phyloP scores from a whole-genome alignment of 306 rosid species.

The Glycine latifolia region DNA sequence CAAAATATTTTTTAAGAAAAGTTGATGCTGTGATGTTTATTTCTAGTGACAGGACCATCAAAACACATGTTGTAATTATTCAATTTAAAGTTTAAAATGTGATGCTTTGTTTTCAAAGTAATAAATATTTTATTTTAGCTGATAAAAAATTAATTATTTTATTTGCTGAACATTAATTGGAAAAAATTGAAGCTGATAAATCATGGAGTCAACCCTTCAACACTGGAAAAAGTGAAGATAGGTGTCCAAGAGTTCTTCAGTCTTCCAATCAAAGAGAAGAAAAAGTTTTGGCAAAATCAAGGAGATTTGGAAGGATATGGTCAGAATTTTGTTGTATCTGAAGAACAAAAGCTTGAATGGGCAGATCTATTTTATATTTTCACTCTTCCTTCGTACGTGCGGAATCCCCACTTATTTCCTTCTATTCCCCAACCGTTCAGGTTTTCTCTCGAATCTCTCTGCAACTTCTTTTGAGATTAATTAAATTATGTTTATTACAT shows the following conservation, averaged over 20 bases:
- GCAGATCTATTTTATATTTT: slow-evolving; percentile 9
- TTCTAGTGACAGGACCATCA: too few relatives aligned
- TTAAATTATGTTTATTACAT: too few relatives aligned
- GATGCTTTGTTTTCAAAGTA: too few relatives aligned
- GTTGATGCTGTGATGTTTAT: too few relatives aligned
- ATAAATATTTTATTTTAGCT: too few relatives aligned
- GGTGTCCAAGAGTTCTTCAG: slow-evolving; percentile 6
- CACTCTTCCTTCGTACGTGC: slow-evolving; percentile 16
- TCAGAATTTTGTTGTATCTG: slow-evolving; percentile 34
- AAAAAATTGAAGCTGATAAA: slow-evolving; percentile 17
- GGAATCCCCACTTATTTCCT: slow-evolving; percentile 39
- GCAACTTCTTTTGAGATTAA: background rate
- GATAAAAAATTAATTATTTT: too few relatives aligned
- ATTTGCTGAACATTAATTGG: background rate
- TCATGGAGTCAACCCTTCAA: slow-evolving; percentile 19
- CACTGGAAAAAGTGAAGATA: slow-evolving; percentile 16
- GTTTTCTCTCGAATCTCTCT: slow-evolving; percentile 1
- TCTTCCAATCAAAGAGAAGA: slow-evolving; percentile 45
- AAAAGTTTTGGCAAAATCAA: slow-evolving; percentile 17
- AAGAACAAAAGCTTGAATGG: slow-evolving; percentile 48
- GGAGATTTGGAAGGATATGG: slow-evolving; percentile 44
- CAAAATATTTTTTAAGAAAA: too few relatives aligned
- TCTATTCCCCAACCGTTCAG: slow-evolving; percentile 38
- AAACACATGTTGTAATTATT: too few relatives aligned
- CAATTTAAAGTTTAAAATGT: too few relatives aligned